Evolutionary conservation across 768 basidiomycete species (phyloP).

Genomic region (Phaeotremella fagi): DNA sequence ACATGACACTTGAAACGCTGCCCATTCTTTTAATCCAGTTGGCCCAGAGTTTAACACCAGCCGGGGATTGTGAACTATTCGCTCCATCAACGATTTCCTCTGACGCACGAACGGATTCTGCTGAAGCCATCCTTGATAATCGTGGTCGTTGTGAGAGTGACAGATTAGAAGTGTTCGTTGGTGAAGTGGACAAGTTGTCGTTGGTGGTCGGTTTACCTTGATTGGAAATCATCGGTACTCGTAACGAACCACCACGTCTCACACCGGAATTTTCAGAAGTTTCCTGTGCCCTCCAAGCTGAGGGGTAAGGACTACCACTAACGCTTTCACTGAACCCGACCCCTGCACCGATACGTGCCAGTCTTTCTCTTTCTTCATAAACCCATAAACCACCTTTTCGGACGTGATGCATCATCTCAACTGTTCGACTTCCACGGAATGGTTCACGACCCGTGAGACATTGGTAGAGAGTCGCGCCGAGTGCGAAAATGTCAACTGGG

Average conservation of each 20-base stretch:
- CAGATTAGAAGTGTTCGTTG: background rate
- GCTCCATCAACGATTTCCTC: slow-evolving; percentile 14
- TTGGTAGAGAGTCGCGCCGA: slow-evolving; percentile 50
- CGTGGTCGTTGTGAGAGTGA: slow-evolving; percentile 8
- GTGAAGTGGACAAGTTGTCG: background rate
- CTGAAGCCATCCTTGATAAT: slow-evolving; percentile 28
- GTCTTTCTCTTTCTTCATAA: slow-evolving; percentile 47
- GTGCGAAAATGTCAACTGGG: slow-evolving; percentile 51
- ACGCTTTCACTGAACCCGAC: slow-evolving; percentile 11
- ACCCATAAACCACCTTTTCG: slow-evolving; percentile 48
- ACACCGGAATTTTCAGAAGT: slow-evolving; percentile 10
- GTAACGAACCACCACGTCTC: slow-evolving; percentile 30
- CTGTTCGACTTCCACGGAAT: slow-evolving; percentile 41
- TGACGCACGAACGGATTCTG: slow-evolving; percentile 27
- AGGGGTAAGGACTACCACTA: slow-evolving; percentile 24
- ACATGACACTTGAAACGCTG: background rate
- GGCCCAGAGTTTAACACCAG: slow-evolving; percentile 27
- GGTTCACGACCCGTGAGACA: slow-evolving; percentile 50
- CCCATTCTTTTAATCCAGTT: slow-evolving; percentile 14
- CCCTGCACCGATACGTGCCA: slow-evolving; percentile 32
- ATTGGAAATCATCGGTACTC: slow-evolving; percentile 17
- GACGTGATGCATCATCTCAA: slow-evolving; percentile 50
- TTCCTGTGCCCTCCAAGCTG: slow-evolving; percentile 18
- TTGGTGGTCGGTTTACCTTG: background rate
- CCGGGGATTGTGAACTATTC: slow-evolving; percentile 10